Conservation (phyloP, 306 rosid species). For the Arachis hypogaea region DNA sequence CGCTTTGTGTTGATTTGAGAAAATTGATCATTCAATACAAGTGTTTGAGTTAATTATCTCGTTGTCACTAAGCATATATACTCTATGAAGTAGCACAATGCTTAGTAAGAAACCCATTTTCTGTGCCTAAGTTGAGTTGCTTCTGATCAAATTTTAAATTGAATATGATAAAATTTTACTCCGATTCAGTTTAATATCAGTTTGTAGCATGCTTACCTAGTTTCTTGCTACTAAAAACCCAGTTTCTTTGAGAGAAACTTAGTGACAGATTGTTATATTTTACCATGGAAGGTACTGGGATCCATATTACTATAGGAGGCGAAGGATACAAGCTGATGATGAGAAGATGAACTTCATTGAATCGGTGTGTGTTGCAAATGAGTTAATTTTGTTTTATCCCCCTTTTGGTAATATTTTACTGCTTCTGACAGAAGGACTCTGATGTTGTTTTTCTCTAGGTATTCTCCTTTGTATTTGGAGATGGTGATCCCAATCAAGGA, state of each 20-base stretch:
- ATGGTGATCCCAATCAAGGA: constrained; percentile 99
- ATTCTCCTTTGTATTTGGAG: constrained; percentile 97
- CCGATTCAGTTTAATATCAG: constrained; percentile 10
- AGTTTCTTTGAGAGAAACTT: constrained; percentile 21
- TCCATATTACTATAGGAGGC: constrained; percentile 90
- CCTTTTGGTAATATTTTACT: neutral
- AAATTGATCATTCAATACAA: neutral
- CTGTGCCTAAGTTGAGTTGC: constrained; percentile 8
- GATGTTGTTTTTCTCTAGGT: constrained; percentile 52
- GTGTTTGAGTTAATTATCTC: neutral
- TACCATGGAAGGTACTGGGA: constrained; percentile 87
- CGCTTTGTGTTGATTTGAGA: neutral
- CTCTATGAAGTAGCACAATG: neutral
- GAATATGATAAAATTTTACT: neutral
- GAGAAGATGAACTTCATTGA: constrained; percentile 85
- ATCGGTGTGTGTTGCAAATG: constrained; percentile 67
- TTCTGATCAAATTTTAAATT: neutral
- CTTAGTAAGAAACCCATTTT: neutral
- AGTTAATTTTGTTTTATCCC: constrained; percentile 20
- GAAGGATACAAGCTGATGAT: constrained; percentile 65
- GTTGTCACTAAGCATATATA: neutral
- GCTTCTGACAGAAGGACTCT: constrained; percentile 31
- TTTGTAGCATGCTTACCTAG: constrained; percentile 1
- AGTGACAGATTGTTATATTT: constrained; percentile 25
- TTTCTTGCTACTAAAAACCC: constrained; percentile 13